Evolutionary conservation across 352 stramenopile species (phyloP), one percentile per base, ranked within the genome.

Genomic region (Globisporangium alternatum): DNA sequence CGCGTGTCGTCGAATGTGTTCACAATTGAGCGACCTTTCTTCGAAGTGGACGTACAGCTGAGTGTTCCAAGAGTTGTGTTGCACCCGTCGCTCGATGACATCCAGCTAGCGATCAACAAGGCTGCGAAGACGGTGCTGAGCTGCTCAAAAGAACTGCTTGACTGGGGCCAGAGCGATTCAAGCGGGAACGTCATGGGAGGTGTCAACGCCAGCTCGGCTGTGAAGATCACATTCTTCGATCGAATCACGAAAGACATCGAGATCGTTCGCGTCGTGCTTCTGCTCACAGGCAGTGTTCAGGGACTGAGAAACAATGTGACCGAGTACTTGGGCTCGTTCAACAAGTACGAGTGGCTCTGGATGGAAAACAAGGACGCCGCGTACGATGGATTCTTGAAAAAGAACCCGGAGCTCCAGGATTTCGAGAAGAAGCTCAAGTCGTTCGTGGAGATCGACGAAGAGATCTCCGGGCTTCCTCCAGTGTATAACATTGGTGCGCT

Each of bases 201-300:
- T 21, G 13, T 6, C 15, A 43, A 12, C 25, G 22, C 54, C 28
- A 37, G 9, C n/a, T 57, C 56, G 7, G 21, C 31, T 2, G 52
- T 33, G 41, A 91, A 91, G 48, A 62, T 81, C 6, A 98, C 96
- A 13, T 99, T 99, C 70, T 99, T 99, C 67, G 96, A 98, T 60
- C 89, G 96, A 0, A 99, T 99, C 56, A 99, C 96, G 0, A 99
- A 99, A 62, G 97, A 99, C 69, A 98, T 99, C 71, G 97, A 99
- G 74, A 98, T 99, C 52, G 97, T 99, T 1, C 95, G 97, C 30
- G 97, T 99, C 13, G 97, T 97, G 4, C 64, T 99, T 10, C 76
- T 99, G 30, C 86, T 99, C 5, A 99, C 97, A 0, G 97, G 97
- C 5, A 98, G 95, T 56, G 96, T 99, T 21, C 97, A 99, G 70